phyloP scores from a whole-genome alignment of 768 basidiomycete species.

The Kwoniella bestiolae region DNA sequence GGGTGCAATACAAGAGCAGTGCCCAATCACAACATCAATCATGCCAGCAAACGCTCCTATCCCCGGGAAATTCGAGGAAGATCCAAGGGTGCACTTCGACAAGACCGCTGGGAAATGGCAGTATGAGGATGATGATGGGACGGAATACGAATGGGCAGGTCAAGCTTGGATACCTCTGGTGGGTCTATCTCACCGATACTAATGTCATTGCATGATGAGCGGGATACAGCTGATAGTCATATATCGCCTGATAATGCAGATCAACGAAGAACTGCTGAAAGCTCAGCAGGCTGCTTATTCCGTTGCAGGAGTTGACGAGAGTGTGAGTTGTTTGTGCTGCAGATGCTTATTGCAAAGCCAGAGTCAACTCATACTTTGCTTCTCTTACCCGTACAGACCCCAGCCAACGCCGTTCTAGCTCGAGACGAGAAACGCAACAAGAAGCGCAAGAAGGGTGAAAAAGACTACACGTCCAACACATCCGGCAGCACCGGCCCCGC shows the following conservation, averaged over 20 bases:
- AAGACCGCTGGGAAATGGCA: conserved; percentile 78
- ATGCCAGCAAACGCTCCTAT: conserved; percentile 33
- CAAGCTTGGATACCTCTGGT: conserved; percentile 84
- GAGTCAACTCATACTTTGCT: too few species aligned
- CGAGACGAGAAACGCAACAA: conserved; percentile 57
- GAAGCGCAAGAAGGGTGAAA: conserved; percentile 65
- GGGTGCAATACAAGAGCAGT: too few species aligned
- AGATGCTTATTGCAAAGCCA: too few species aligned
- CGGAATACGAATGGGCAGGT: conserved; percentile 92
- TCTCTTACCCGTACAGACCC: too few species aligned
- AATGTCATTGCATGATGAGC: not conserved
- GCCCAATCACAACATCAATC: not conserved
- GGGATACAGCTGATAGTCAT: not conserved
- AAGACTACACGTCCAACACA: conserved; percentile 70
- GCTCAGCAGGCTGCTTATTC: conserved; percentile 96
- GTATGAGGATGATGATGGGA: conserved; percentile 84
- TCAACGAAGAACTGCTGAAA: conserved; percentile 82
- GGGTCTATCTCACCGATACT: conserved; percentile 53
- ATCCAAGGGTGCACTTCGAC: conserved; percentile 82
- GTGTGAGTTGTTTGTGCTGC: conserved; percentile 72
- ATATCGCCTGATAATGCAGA: conserved; percentile 59
- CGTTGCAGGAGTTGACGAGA: conserved; percentile 89
- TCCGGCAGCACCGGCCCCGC: conserved; percentile 2
- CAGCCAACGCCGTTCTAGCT: conserved; percentile 78
- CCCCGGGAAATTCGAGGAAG: conserved; percentile 67